phyloP scores from a whole-genome alignment of 1,139 yeast genomes.

The Magnusiomyces tetraspermus region DNA sequence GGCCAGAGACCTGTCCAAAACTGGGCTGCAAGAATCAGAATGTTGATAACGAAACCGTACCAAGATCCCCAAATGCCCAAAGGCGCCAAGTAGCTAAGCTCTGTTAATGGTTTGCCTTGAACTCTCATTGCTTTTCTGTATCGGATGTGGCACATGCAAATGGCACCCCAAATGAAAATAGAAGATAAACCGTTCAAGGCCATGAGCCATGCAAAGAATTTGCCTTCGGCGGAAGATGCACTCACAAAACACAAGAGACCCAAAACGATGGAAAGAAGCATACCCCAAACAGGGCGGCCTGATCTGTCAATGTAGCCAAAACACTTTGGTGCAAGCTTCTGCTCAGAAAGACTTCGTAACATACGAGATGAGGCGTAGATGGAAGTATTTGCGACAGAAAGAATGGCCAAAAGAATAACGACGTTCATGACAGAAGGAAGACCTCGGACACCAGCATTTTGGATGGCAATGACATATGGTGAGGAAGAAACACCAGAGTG shows the following conservation, averaged over 20 bases:
- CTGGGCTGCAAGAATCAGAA: constrained; percentile 64
- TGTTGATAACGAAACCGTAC: constrained; percentile 52
- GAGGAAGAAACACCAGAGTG: constrained; percentile 46
- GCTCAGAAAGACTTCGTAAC: constrained; percentile 68
- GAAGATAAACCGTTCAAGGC: constrained; percentile 76
- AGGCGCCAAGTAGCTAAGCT: constrained; percentile 61
- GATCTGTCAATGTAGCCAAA: constrained; percentile 63
- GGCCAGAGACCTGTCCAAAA: constrained; percentile 76
- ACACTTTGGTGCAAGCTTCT: constrained; percentile 68
- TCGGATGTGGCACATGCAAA: constrained; percentile 65
- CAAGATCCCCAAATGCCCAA: constrained; percentile 64
- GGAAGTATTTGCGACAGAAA: constrained; percentile 68
- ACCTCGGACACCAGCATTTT: constrained; percentile 47
- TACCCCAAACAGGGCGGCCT: constrained; percentile 69
- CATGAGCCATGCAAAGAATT: constrained; percentile 68
- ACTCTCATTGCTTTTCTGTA: constrained; percentile 64
- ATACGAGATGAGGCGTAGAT: constrained; percentile 76
- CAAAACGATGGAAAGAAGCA: constrained; percentile 44
- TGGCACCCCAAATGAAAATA: constrained; percentile 72
- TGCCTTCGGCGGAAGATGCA: constrained; percentile 63
- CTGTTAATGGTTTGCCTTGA: constrained; percentile 56
- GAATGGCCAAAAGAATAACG: constrained; percentile 60
- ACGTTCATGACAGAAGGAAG: constrained; percentile 65
- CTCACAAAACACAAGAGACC: constrained; percentile 61
- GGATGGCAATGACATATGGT: constrained; percentile 65